A percentile compares a stretch with the other conserved stretches of the same genome.
phyloP scores from a whole-genome alignment of 139 green algal species.

The Ulvella scutata region DNA sequence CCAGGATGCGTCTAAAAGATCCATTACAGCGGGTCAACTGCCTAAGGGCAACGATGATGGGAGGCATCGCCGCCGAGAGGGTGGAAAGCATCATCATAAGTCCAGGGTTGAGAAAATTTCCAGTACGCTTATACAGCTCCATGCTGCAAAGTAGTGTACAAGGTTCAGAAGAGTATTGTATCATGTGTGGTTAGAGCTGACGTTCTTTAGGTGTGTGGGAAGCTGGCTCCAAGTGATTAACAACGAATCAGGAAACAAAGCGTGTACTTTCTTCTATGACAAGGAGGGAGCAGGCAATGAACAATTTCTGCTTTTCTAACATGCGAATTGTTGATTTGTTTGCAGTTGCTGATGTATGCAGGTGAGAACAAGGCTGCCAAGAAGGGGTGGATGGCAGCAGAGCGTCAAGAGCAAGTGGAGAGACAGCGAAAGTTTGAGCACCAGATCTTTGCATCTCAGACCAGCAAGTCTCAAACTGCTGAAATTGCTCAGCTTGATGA shows the following conservation, averaged over 20 bases:
- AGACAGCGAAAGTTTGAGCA: neutral
- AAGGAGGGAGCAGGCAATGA: neutral
- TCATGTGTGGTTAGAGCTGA: neutral
- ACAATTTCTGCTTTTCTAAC: neutral
- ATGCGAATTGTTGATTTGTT: too few species aligned
- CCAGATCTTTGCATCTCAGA: slow-evolving; percentile 1
- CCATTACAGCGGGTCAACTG: slow-evolving; percentile 16
- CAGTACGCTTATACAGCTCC: neutral
- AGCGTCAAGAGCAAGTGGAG: neutral
- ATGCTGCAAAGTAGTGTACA: neutral
- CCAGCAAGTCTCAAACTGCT: neutral
- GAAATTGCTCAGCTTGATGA: slow-evolving; percentile 10
- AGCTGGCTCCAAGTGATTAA: too few species aligned
- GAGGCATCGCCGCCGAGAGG: slow-evolving; percentile 7
- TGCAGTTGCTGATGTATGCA: too few species aligned
- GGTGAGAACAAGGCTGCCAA: neutral
- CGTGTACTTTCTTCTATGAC: too few species aligned
- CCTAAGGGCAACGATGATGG: neutral
- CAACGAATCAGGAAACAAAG: too few species aligned
- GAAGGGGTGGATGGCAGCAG: neutral
- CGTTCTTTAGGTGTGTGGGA: too few species aligned
- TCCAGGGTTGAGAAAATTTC: slow-evolving; percentile 2
- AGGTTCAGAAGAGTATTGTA: neutral
- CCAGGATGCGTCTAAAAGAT: slow-evolving; percentile 23
- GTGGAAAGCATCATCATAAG: neutral